Percentiles rank a stretch among this genome's conserved stretches.
Conservation (phyloP, 2,329 filamentous ascomycete species). For the Pseudogymnoascus sp. region DNA sequence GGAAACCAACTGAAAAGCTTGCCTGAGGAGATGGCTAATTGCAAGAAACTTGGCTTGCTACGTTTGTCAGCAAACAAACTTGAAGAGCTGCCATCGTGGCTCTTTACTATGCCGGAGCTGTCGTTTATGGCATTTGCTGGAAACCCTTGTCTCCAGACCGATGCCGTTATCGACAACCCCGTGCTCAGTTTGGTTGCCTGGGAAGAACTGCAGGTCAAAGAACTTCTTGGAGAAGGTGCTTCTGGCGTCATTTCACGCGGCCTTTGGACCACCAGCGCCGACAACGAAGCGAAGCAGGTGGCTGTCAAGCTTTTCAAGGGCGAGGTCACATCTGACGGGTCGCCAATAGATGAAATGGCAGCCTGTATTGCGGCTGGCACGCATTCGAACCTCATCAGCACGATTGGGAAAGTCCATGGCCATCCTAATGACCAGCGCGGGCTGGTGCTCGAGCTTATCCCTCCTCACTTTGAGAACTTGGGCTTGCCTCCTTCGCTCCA, state of each 20-base stretch:
- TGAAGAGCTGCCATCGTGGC: constrained; percentile 32
- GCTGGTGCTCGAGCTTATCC: constrained; percentile 39
- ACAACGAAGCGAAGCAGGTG: constrained; percentile 29
- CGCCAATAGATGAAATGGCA: constrained; percentile 40
- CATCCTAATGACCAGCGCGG: constrained; percentile 34
- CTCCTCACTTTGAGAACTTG: constrained; percentile 34
- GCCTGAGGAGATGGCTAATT: constrained; percentile 35
- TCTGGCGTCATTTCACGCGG: constrained; percentile 39
- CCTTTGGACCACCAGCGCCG: constrained; percentile 23
- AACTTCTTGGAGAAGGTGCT: constrained; percentile 36
- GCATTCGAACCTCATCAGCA: constrained; percentile 37
- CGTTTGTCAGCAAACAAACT: constrained; percentile 37
- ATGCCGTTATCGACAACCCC: constrained; percentile 13
- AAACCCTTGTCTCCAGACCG: constrained; percentile 33
- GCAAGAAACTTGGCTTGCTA: constrained; percentile 35
- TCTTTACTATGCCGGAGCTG: constrained; percentile 36
- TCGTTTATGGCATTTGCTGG: constrained; percentile 40
- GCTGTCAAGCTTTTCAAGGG: constrained; percentile 42
- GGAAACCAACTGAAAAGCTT: constrained; percentile 35
- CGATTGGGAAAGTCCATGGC: constrained; percentile 35
- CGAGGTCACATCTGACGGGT: constrained; percentile 38
- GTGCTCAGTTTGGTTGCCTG: constrained; percentile 33
- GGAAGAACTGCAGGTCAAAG: constrained; percentile 32
- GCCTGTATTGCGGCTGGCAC: constrained; percentile 37
- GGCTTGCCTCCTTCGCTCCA: constrained; percentile 36